These are phyloP conservation scores for Proteromonas lacertae DNA, from an alignment of 352 stramenopile species.

Conservation along the genomic window DNA sequence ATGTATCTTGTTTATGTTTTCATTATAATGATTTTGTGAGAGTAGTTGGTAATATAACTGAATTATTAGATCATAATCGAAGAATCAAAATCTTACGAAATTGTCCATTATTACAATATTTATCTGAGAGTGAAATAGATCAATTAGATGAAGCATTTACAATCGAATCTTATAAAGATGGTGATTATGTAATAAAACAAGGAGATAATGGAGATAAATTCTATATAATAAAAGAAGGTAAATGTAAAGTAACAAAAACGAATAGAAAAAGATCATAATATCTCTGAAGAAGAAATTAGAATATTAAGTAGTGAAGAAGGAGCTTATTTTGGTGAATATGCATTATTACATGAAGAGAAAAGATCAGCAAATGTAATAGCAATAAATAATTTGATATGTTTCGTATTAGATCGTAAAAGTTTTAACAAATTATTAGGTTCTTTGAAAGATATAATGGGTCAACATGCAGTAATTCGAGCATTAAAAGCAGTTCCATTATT, in stretches of 20 bases:
- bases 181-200: conserved; percentile 36
- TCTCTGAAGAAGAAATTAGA: conserved; percentile 1
- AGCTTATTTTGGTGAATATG: conserved; percentile 4
- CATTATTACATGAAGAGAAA: conserved; percentile 6
- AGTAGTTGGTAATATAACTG: conserved; percentile 44
- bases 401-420: conserved; percentile 31
- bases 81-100: conserved; percentile 53
- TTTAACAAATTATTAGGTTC: conserved; percentile 12
- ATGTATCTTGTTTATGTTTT: conserved; percentile 15
- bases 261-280: no score
- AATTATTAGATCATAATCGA: conserved; percentile 53
- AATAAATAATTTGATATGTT: conserved; percentile 29
- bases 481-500: no score
- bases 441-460: conserved; percentile 23
- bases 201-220: conserved; percentile 29
- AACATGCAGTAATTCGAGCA: no score
- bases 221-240: conserved; percentile 28
- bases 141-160: conserved; percentile 22
- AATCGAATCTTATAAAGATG: conserved; percentile 26
- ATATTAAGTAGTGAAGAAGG: neutral
- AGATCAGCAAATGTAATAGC: conserved; percentile 42
- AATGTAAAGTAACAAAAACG: no score
- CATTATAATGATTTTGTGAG: conserved; percentile 48
- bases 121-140: conserved; percentile 43
- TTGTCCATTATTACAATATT: conserved; percentile 40